Conservation (phyloP, 2,329 filamentous ascomycete species). For the Rachicladosporium sp. region DNA sequence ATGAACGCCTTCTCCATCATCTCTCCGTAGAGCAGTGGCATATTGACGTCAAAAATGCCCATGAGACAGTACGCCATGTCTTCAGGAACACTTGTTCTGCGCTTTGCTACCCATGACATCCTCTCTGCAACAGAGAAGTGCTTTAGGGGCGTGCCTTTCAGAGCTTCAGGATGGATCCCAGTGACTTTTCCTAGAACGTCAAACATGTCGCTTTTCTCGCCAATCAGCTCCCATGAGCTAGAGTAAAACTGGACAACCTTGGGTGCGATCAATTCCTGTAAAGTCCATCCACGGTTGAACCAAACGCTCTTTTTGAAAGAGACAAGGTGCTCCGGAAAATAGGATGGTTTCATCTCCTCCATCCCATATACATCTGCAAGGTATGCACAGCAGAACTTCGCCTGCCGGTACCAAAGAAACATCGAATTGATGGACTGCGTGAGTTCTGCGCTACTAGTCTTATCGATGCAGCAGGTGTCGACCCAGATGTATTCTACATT, state of each 20-base stretch:
- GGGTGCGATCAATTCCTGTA: constrained; percentile 9
- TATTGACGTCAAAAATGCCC: constrained; percentile 14
- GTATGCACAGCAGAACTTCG: constrained; percentile 11
- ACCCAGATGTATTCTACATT: constrained; percentile 11
- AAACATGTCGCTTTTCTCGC: constrained; percentile 8
- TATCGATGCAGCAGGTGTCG: constrained; percentile 17
- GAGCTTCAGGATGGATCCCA: constrained; percentile 11
- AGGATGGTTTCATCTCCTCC: background rate
- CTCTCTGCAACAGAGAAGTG: constrained; percentile 2
- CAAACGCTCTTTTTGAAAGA: constrained; percentile 1
- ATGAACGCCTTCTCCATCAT: constrained; percentile 9
- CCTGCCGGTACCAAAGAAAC: constrained; percentile 12
- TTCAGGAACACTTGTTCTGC: constrained; percentile 10
- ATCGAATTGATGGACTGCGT: constrained; percentile 12
- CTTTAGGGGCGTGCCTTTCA: constrained; percentile 10
- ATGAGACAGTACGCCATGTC: constrained; percentile 13
- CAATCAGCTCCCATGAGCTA: constrained; percentile 8
- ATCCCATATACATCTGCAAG: constrained; percentile 6
- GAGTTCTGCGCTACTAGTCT: constrained; percentile 9
- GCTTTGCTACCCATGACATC: constrained; percentile 12
- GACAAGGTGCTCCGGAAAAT: no score
- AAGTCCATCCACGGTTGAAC: constrained; percentile 8
- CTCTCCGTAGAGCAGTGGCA: constrained; percentile 16
- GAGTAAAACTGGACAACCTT: constrained; percentile 5
- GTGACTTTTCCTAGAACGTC: constrained; percentile 13